Base-by-base conservation (phyloP, 768 basidiomycete species). In the Leccinum sublutescens region DNA sequence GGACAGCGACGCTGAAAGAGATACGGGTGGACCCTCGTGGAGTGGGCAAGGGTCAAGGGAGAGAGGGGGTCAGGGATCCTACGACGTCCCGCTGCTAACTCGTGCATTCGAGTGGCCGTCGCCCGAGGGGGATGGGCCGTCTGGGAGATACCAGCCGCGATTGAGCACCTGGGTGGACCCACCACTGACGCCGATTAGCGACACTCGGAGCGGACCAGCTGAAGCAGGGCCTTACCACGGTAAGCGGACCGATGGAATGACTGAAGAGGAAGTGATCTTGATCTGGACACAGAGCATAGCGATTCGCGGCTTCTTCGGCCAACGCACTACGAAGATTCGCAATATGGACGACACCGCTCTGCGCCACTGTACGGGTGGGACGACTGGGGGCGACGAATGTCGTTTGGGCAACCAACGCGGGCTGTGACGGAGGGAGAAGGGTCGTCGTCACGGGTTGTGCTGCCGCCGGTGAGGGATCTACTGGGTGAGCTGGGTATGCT, bases 1-100 rank as follows among this genome's bases (percentile, higher is more conserved):
- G 23, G 68, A 68, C 23, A 63, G 75, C 63, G 80, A 82, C 59
- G 73, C 71, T 9, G 83, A 82, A 61, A 75, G 79, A 38, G 80
- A 81, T 7, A 72, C 77, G 15, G 78, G 77, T 1, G 77, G 75
- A 29, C 79, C 80, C n/a, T 70, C 77, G 60, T 62, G 66, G 59
- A 71, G 40, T 29, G 70, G 62, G n/a, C 31, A 63, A 69, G 61
- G 33, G 63, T 38, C 21, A 62, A 65, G n/a, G 62, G 66, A 34
- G 38, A 40, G 38, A n/a, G 63, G 58, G 54, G 29, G 52, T 25
- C 54, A 57, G 19, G 19, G 50, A 8, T 43, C 40, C 38, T 59
- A 65, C 62, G 71, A 62, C 47, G 49, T 62, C 17, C 61, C 64
- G 2, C 17, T 63, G 51, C 50, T 70, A 8, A 64, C 59, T 52